phyloP scores from a whole-genome alignment of 2,329 filamentous ascomycete species.

The Pseudogymnoascus sp. region DNA sequence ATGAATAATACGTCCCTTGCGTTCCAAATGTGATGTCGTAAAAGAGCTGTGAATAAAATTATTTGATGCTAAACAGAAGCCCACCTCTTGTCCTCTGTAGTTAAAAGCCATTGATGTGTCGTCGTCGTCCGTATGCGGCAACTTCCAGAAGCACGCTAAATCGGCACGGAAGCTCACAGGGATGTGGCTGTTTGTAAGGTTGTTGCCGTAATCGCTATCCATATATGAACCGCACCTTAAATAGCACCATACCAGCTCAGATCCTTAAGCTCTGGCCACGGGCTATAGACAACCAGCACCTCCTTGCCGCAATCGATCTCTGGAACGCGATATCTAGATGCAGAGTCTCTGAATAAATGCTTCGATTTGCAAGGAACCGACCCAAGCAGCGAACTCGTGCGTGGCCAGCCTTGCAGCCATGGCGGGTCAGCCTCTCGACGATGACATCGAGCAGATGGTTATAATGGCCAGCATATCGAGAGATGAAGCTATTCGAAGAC shows the following conservation, averaged over 20 bases:
- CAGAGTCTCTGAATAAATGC: slow-evolving; percentile 1
- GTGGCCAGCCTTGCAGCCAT: slow-evolving; percentile 2
- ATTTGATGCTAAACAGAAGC: background rate
- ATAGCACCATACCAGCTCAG: background rate
- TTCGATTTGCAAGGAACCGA: slow-evolving; percentile 6
- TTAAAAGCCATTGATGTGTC: background rate
- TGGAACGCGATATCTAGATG: background rate
- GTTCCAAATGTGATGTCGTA: background rate
- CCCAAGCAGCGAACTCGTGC: background rate
- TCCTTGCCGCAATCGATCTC: background rate
- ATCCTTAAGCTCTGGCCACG: background rate
- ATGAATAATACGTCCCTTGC: background rate
- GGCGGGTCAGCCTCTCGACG: slow-evolving; percentile 1
- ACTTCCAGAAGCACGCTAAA: slow-evolving; percentile 6
- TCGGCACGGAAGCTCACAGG: slow-evolving; percentile 4
- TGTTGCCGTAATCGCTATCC: slow-evolving; percentile 5
- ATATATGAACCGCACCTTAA: background rate
- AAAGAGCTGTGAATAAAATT: background rate
- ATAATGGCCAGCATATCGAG: background rate
- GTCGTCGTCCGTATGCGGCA: slow-evolving; percentile 2
- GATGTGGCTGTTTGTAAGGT: slow-evolving; percentile 2
- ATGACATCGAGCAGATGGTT: background rate
- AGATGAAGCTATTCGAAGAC: slow-evolving; percentile 8
- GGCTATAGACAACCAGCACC: background rate
- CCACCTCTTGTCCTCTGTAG: background rate